Percentiles rank a stretch among this genome's conserved stretches.
Evolutionary conservation across 2,329 filamentous ascomycete species (phyloP).

Genomic region (Metarhizium sp.): DNA sequence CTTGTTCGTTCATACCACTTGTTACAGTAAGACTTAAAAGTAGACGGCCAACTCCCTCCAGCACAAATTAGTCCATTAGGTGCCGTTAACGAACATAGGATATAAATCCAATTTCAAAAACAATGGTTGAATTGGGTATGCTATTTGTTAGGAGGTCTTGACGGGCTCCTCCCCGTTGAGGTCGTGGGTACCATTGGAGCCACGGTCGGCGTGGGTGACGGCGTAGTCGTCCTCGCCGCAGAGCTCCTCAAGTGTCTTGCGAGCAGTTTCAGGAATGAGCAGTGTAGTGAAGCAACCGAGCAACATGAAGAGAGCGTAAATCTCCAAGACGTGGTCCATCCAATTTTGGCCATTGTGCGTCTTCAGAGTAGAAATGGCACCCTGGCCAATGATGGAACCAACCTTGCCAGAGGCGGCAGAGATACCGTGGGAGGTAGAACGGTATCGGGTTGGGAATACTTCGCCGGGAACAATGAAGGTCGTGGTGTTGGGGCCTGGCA

Average conservation of each 20-base stretch:
- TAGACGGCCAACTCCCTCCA: background rate
- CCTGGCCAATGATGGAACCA: conserved; percentile 47
- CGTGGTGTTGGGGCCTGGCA: conserved; percentile 40
- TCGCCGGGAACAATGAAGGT: conserved; percentile 50
- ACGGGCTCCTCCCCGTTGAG: conserved; percentile 2
- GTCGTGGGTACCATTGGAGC: background rate
- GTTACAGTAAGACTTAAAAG: background rate
- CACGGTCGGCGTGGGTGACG: background rate
- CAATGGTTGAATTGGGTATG: background rate
- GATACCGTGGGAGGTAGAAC: conserved; percentile 48
- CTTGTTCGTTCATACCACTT: background rate
- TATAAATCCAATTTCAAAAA: background rate
- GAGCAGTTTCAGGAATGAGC: conserved; percentile 65
- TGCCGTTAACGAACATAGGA: background rate
- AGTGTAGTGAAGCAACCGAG: conserved; percentile 59
- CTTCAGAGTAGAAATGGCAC: conserved; percentile 45
- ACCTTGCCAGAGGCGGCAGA: conserved; percentile 46
- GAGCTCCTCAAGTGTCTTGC: conserved; percentile 62
- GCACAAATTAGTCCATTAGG: background rate
- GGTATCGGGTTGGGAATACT: conserved; percentile 46
- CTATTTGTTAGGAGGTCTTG: conserved; percentile 3
- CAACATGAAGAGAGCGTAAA: conserved; percentile 69
- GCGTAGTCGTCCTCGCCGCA: conserved; percentile 26
- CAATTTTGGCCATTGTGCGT: conserved; percentile 41
- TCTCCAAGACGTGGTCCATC: conserved; percentile 71